Evolutionary conservation across 495 filamentous ascomycete genomes (phyloP), one percentile per base, ranked within the genome.

Genomic region (Bombardia bombarda): DNA sequence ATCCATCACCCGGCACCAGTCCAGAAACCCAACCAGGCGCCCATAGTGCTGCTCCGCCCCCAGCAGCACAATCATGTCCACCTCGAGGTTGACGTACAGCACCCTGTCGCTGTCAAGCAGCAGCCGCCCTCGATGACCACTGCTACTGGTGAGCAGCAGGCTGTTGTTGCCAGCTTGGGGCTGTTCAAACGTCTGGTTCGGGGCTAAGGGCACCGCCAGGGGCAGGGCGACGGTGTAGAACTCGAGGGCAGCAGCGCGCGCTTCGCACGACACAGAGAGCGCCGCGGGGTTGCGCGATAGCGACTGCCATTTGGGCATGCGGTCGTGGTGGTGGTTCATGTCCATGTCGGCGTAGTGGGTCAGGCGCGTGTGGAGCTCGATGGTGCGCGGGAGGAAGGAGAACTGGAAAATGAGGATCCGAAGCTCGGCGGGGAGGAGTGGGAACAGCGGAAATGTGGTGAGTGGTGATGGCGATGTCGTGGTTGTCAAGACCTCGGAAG

Each of bases 331-430:
- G 14, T 39, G 22, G 32, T 43, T 17, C 7, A 10, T 17, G 1
- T 22, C 24, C 16, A 16, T 24, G 42, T 55, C 49, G 23, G 54
- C 57, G 40, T 60, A 60, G 43, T 60, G 57, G 12, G 51, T 44
- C 34, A 38, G 40, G 12, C 48, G 50, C 7, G 45, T 47, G 49
- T 67, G 63, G 10, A 65, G 44, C 35, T 58, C 63, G n/a, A 67
- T 41, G 10, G 53, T 50, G 23, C 63, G 59, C 1, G 60, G 57
- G 7, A 45, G 19, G 23, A 65, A 59, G 8, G 63, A 57, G 17
- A 46, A 25, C 36, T 43, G 32, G 52, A 62, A 67, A 21, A 67
- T 61, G 4, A 57, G 42, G 50, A 67, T 51, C 24, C 64, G 58
- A 32, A 67, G 39, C 28, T 67, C 64, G 24, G 57, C 33, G 9